Evolutionary conservation across 2,329 filamentous ascomycete genomes (phyloP).

Genomic region (Dactylellina haptotyla): DNA sequence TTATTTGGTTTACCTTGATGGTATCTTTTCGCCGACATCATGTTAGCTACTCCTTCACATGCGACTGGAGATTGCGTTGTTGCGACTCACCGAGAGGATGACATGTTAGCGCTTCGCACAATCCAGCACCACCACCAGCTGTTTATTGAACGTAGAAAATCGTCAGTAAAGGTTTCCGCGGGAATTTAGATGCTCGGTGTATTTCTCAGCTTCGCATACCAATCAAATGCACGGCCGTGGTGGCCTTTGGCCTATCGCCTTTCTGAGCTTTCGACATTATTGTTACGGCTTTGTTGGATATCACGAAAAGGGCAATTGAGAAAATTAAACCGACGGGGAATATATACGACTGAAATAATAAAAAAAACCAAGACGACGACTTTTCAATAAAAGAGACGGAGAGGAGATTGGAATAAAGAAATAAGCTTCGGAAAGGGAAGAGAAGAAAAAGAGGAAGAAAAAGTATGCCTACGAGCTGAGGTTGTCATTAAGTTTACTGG

Average conservation of each 20-base stretch:
- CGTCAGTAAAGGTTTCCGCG: constrained; percentile 55
- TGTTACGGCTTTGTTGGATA: background rate
- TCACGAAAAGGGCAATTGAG: background rate
- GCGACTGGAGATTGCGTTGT: constrained; percentile 37
- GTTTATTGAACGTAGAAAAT: constrained; percentile 41
- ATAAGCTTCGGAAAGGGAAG: constrained; percentile 10
- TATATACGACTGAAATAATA: background rate
- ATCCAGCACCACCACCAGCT: constrained; percentile 96
- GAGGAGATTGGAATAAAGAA: constrained; percentile 20
- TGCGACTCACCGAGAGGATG: constrained; percentile 81
- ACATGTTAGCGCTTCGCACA: constrained; percentile 98
- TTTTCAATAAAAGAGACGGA: background rate
- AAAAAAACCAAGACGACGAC: background rate
- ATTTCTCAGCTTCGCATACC: constrained; percentile 23
- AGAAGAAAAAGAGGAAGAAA: background rate
- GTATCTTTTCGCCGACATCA: constrained; percentile 46
- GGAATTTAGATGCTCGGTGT: background rate
- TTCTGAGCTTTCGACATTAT: constrained; percentile 48
- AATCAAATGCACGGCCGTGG: constrained; percentile 52
- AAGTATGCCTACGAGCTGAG: constrained; percentile 17
- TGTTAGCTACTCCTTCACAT: constrained; percentile 16
- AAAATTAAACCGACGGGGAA: background rate
- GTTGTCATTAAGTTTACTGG: constrained; percentile 47
- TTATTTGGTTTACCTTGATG: constrained; percentile 55
- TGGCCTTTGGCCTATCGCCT: constrained; percentile 54